Conservation (phyloP, 176 grass and related monocot genomes). For the Phragmites australis region DNA sequence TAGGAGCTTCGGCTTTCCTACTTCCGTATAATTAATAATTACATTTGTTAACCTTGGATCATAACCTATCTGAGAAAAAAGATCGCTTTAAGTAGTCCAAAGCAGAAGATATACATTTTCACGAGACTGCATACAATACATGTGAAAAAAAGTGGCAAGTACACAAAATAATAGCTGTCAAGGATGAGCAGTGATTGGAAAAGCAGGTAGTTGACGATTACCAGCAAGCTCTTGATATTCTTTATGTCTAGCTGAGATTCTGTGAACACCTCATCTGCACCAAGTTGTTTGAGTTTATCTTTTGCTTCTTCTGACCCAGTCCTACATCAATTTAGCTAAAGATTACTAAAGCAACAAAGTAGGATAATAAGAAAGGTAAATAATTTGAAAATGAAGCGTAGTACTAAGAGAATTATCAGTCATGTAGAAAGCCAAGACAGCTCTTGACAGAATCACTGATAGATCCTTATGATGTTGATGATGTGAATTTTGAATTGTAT, state of each 20-base stretch:
- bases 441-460: background rate
- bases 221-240: slow-evolving; percentile 80
- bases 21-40: background rate
- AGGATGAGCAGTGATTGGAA: background rate
- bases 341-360: background rate
- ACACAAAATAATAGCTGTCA: background rate
- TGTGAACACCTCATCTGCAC: slow-evolving; percentile 73
- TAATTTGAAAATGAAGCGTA: background rate
- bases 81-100: background rate
- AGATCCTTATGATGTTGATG: background rate
- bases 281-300: slow-evolving; percentile 75
- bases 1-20: background rate
- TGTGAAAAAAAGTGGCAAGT: background rate
- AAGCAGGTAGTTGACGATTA: slow-evolving; percentile 35
- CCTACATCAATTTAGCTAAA: slow-evolving; percentile 37
- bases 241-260: slow-evolving; percentile 82
- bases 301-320: slow-evolving; percentile 73
- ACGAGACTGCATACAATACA: background rate
- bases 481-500: background rate
- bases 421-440: background rate
- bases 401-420: background rate
- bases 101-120: background rate
- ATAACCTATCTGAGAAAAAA: background rate
- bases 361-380: background rate
- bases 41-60: background rate